Evolutionary conservation across 352 stramenopile genomes (phyloP), one percentile per base, ranked within the genome.

Genomic region (Pythium utonaiense): DNA sequence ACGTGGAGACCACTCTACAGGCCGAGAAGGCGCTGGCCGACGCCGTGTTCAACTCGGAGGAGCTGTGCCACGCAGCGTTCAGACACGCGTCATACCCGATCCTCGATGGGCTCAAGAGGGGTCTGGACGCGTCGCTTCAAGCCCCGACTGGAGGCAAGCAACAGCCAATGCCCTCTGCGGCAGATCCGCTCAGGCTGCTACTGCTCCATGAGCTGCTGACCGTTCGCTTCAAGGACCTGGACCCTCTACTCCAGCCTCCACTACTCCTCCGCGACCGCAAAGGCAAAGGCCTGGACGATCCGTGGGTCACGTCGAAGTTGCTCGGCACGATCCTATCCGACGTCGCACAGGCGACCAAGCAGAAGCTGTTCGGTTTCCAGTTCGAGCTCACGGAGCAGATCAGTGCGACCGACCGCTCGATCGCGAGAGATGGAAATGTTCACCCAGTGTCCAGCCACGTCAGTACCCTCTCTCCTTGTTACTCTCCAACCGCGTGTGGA

Each of bases 381-480:
- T 51, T 84, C 14, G 78, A 84, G n/a, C 62, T 89, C 22, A 71
- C 74, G 3, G 80, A 88, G 16, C 53, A 75, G 28, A 67, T 80
- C 19, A 48, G 40, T 9, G 67, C 69, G 41, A 66, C 50, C 25
- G 79, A 91, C 49, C 76, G 76, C 8, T 72, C 70, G 21, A 44
- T 88, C n/a, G 67, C 80, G 10, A 86, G 77, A 63, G 80, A 93
- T 31, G 84, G 80, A 9, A 94, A 94, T 30, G 78, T 94, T 16
- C 84, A 94, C 38, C 72, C 84, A 0, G 77, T 83, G 19, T 89
- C 84, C 12, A 91, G 81, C 54, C 78, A 86, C 54, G 80, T 91
- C 74, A 60, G 73, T 47, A 31, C 8, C 8, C 22, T 22, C 24
- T 49, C 8, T 30, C 16, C 30, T 30, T 22, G 3, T 33, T 31